Base-by-base conservation (phyloP, 768 basidiomycete species). In the Cyathus striatus region DNA sequence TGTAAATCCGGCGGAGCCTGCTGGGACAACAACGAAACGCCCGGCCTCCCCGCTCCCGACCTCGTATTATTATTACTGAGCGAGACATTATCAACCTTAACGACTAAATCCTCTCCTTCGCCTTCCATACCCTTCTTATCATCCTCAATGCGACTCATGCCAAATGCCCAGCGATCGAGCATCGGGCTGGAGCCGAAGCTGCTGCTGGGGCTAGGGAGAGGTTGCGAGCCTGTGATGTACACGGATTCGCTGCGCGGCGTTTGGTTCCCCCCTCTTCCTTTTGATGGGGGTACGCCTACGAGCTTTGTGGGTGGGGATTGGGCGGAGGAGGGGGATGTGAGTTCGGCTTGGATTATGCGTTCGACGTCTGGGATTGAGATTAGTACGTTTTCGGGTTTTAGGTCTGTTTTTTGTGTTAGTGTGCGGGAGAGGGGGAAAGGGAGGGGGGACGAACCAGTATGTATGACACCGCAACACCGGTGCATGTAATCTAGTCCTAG, bases 401-500 rank as follows among this genome's bases (percentile, higher is more conserved):
- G 73, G 63, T 99, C 93, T 82, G 56, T 5, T 20, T 38, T 44
- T 22, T 34, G 46, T 21, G 23, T n/a, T 23, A 38, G 18, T 34
- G 42, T 38, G 20, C n/a, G 38, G 36, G 25, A 23, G 43, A 32
- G 22, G 23, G 13, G 36, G 14, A 14, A 32, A 21, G 25, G 41
- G 21, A 47, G 25, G 25, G 24, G 9, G 18, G 61, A 76, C 38
- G 41, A n/a, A 81, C 84, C 86, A 32, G 95, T 98, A 60, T 98
- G 95, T 43, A 97, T 97, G 55, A 99, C 90, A 30, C 92, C 90
- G 59, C 96, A 99, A 61, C 89, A 90, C 37, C 90, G 79, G 57
- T 99, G 96, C 80, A 99, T 92, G 70, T 98, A 99, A 59, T 98
- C 95, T 38, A 99, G 70, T 5, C 96, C 96, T 18, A 97, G 78